Conservation (phyloP, 805 yeast genomes). For the Metschnikowia matae region DNA sequence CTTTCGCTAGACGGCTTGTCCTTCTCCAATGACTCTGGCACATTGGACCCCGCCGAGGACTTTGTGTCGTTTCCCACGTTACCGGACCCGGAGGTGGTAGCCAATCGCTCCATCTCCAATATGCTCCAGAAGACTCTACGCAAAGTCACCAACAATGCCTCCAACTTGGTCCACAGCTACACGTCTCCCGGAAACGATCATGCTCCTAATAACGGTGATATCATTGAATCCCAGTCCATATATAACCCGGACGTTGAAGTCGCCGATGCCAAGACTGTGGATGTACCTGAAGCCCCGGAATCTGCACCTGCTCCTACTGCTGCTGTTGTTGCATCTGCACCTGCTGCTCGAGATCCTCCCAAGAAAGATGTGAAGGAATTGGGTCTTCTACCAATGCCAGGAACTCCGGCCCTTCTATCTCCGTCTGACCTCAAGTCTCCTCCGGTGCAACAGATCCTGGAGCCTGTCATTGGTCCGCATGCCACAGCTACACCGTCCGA, state of each 20-base stretch:
- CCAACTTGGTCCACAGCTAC: constrained; percentile 29
- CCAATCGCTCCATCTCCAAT: constrained; percentile 30
- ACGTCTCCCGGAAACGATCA: constrained; percentile 5
- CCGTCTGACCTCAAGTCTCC: constrained; percentile 1
- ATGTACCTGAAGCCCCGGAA: neutral
- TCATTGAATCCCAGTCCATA: constrained; percentile 10
- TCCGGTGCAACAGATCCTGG: neutral
- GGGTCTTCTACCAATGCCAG: neutral
- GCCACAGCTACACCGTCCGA: neutral
- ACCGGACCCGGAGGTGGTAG: constrained; percentile 39
- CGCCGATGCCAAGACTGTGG: neutral
- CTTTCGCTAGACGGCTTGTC: constrained; percentile 1
- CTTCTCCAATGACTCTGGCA: constrained; percentile 1
- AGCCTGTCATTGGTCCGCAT: neutral
- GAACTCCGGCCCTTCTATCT: neutral
- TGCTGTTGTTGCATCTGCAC: neutral
- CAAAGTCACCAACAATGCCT: constrained; percentile 41
- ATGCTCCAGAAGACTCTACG: constrained; percentile 36
- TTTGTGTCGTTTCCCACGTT: constrained; percentile 41
- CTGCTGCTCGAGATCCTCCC: neutral
- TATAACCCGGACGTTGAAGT: neutral
- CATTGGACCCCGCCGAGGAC: constrained; percentile 20
- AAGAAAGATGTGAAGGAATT: neutral
- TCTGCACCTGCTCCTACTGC: neutral
- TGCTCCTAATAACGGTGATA: constrained; percentile 1